phyloP scores from a whole-genome alignment of 495 filamentous ascomycete genomes.

The Penicillium longicatenatum region DNA sequence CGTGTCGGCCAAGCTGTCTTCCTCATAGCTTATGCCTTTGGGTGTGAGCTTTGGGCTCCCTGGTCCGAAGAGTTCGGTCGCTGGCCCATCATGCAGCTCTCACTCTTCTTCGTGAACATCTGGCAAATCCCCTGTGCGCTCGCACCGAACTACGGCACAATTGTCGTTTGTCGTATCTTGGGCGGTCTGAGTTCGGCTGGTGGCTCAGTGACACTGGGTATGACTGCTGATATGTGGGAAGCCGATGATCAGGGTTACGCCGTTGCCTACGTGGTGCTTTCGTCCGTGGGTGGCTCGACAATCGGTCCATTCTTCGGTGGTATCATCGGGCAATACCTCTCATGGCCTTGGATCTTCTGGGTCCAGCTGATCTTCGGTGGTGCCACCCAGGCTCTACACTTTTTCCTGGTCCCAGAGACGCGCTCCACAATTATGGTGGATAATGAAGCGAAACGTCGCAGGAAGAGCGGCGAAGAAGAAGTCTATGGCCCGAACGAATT shows the following conservation, averaged over 20 bases:
- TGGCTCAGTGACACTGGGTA: slow-evolving; percentile 78
- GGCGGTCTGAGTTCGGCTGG: slow-evolving; percentile 75
- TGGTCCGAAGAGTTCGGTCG: slow-evolving; percentile 82
- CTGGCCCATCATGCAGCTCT: slow-evolving; percentile 70
- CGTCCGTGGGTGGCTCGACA: slow-evolving; percentile 73
- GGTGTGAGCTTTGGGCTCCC: slow-evolving; percentile 81
- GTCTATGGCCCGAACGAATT: slow-evolving; percentile 67
- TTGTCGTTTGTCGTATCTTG: slow-evolving; percentile 65
- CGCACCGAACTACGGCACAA: slow-evolving; percentile 67
- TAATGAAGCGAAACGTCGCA: slow-evolving; percentile 63
- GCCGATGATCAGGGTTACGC: slow-evolving; percentile 65
- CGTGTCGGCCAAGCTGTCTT: slow-evolving; percentile 70
- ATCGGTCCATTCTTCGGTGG: slow-evolving; percentile 81
- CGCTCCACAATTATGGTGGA: slow-evolving; percentile 68
- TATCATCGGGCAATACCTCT: slow-evolving; percentile 64
- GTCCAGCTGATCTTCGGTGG: slow-evolving; percentile 77
- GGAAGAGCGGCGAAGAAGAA: slow-evolving; percentile 60
- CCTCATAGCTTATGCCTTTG: slow-evolving; percentile 73
- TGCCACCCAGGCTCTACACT: slow-evolving; percentile 63
- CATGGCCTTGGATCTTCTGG: slow-evolving; percentile 82
- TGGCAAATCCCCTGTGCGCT: slow-evolving; percentile 73
- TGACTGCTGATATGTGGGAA: slow-evolving; percentile 82
- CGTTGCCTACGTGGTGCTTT: slow-evolving; percentile 74
- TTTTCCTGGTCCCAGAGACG: slow-evolving; percentile 69
- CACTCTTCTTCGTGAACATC: slow-evolving; percentile 70